Base-by-base conservation (phyloP, 805 yeast genomes). In the Barnettozyma californica region DNA sequence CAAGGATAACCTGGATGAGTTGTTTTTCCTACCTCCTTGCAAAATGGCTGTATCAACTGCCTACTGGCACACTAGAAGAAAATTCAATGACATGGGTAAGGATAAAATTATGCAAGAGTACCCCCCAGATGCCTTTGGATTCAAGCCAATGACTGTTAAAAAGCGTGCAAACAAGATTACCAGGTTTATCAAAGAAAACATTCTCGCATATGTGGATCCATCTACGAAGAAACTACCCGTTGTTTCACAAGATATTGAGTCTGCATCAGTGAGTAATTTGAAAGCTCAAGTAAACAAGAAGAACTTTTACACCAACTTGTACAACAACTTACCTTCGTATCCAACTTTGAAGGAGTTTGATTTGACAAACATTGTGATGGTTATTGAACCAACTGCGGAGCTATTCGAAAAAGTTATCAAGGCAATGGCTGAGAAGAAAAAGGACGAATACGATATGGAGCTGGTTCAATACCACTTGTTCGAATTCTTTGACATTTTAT, bases 391-490 rank as follows among this genome's bases (percentile, higher is more conserved):
- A 3, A 68, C 65, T 1, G 43, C 41, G 6, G 49, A 52, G n/a
- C 35, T 58, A 14, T 69, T 54, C 47, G 46, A 57, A 2, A 52
- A 47, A 34, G 53, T 59, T 2, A 14, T 36, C 10, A 25, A 62
- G 50, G 46, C 63, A 39, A 45, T 61, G 59, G 52, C 53, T 48
- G 49, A 64, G 4, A 66, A 69, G 46, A 34, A 50, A 4, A 27
- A 48, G 1, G 51, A 60, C n/a, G 81, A 78, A 31, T 77, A 70
- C 53, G 84, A 79, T 56, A 77, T 78, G 83, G 84, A 79, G 40
- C 59, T 78, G 3, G 59, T 71, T 5, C 57, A 73, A 44, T 76
- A 76, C 58, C 67, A 68, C 41, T 60, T 68, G 31, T 59, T 69
- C 48, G 53, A 62, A 23, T 38, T 65, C 0, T 43, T 52, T 6